phyloP scores from a whole-genome alignment of 352 stramenopile genomes.

The Phytopythium helicoides region DNA sequence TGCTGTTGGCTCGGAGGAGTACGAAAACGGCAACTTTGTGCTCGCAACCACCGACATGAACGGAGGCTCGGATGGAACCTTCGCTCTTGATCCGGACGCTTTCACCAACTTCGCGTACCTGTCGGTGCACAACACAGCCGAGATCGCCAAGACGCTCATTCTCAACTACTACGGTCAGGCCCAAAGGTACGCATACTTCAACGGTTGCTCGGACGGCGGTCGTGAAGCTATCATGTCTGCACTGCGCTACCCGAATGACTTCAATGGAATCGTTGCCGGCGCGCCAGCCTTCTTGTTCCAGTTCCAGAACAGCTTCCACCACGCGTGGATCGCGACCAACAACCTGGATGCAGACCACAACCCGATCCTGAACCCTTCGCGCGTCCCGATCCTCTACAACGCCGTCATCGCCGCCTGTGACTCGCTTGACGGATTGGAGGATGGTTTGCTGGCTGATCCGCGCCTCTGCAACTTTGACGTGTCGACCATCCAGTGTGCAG shows the following conservation, averaged over 20 bases:
- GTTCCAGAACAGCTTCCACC: conserved; percentile 43
- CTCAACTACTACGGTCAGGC: conserved; percentile 35
- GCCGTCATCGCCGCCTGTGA: conserved; percentile 36
- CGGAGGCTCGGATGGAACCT: conserved; percentile 19
- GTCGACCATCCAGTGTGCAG: conserved; percentile 23
- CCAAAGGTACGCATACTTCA: conserved; percentile 40
- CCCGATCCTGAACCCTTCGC: conserved; percentile 20
- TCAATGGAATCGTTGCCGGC: conserved; percentile 36
- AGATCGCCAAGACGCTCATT: conserved; percentile 38
- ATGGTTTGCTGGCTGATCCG: conserved; percentile 32
- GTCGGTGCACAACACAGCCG: conserved; percentile 33
- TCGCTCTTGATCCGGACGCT: conserved; percentile 26
- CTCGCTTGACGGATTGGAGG: conserved; percentile 32
- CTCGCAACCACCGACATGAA: conserved; percentile 31
- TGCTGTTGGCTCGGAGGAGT: conserved; percentile 13
- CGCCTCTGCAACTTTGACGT: conserved; percentile 31
- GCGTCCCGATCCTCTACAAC: conserved; percentile 29
- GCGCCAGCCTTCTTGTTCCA: conserved; percentile 37
- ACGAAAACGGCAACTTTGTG: conserved; percentile 27
- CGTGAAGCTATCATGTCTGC: conserved; percentile 42
- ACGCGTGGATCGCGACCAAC: conserved; percentile 30
- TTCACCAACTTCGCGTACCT: conserved; percentile 32
- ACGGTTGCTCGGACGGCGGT: conserved; percentile 37
- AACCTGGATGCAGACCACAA: conserved; percentile 28
- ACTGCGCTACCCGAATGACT: conserved; percentile 38